These are phyloP conservation scores for Cytospora piceicola DNA, from an alignment of 2,329 filamentous ascomycete species.

Conservation along the genomic window DNA sequence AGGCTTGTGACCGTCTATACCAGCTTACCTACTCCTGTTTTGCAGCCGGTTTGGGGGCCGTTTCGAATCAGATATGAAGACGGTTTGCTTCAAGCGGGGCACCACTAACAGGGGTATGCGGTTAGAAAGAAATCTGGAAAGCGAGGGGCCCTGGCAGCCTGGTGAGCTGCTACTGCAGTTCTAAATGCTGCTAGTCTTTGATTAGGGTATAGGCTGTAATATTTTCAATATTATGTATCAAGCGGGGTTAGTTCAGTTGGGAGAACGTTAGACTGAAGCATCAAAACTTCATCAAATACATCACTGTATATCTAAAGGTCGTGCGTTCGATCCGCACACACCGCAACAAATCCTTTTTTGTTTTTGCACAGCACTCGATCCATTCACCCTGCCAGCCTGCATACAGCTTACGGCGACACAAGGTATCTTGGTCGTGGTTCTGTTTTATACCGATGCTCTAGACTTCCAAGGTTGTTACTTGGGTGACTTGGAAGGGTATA, in stretches of 20 bases:
- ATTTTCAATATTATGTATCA: too few species aligned
- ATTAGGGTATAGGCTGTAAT: too few species aligned
- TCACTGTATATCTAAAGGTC: slow-evolving; percentile 6
- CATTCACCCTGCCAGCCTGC: too few species aligned
- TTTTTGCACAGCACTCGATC: too few species aligned
- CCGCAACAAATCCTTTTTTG: neutral
- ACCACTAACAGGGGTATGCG: neutral
- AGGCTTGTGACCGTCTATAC: neutral
- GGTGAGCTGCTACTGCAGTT: neutral
- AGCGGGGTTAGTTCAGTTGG: slow-evolving; percentile 15
- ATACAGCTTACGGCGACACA: too few species aligned
- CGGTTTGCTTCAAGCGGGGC: neutral
- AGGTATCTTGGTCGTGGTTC: too few species aligned
- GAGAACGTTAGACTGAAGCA: slow-evolving; percentile 14
- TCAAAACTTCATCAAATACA: slow-evolving; percentile 3
- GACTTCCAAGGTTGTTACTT: too few species aligned
- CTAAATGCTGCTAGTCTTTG: too few species aligned
- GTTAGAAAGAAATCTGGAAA: neutral
- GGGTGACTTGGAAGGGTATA: too few species aligned
- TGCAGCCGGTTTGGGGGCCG: neutral
- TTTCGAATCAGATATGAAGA: neutral
- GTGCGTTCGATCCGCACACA: slow-evolving; percentile 16
- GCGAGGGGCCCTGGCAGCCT: too few species aligned
- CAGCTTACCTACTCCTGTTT: too few species aligned
- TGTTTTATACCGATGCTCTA: too few species aligned